These are phyloP conservation scores for Tribonema minus DNA, from an alignment of 108 stramenopile species.

Conservation along the genomic window DNA sequence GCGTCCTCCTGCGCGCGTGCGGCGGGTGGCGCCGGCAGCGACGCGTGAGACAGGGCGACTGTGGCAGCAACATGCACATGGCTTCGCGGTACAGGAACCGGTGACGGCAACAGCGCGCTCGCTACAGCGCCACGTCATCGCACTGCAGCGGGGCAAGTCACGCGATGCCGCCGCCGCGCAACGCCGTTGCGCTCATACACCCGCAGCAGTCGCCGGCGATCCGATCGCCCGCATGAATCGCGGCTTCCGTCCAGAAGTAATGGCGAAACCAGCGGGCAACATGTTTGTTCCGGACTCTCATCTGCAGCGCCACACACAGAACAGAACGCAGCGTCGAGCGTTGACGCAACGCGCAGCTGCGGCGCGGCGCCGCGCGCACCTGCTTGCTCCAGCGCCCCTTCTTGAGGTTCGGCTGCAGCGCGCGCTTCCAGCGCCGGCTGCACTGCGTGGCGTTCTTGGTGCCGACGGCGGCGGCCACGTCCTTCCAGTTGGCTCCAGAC, in stretches of 20 bases:
- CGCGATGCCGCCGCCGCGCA: neutral
- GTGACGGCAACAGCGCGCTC: neutral
- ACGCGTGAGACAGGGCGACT: no score
- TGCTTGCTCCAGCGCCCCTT: no score
- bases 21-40: neutral
- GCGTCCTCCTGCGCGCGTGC: conserved; percentile 9
- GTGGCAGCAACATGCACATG: no score
- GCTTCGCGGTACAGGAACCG: neutral
- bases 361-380: neutral
- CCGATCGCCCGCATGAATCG: neutral
- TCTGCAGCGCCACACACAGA: neutral
- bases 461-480: conserved; percentile 2
- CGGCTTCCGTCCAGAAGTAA: neutral
- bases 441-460: conserved; percentile 4
- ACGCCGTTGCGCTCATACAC: neutral
- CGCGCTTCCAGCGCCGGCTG: conserved; percentile 13
- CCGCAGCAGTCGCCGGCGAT: no score
- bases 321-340: neutral
- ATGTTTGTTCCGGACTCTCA: neutral
- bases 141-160: neutral
- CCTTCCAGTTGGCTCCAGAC: conserved; percentile 43
- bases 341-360: neutral
- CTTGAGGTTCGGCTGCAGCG: no score
- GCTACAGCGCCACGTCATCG: neutral
- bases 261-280: neutral